Conservation (phyloP, 768 basidiomycete species). For the Butyriboletus loyo region DNA sequence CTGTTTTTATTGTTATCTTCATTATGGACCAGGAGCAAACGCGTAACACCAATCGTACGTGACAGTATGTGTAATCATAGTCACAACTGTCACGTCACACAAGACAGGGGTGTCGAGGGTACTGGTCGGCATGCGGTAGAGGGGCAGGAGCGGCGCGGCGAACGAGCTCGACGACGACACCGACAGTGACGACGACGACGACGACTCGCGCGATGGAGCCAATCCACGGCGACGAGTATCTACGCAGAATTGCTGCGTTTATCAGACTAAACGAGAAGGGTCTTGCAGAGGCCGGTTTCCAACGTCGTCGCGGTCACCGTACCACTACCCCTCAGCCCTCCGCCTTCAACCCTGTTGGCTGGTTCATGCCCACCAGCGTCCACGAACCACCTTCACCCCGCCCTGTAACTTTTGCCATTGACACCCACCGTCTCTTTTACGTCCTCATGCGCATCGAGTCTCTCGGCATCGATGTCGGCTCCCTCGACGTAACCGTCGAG, state of each 20-base stretch:
- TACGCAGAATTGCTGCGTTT: conserved; percentile 66
- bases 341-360: conserved; percentile 58
- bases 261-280: conserved; percentile 69
- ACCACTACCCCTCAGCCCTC: conserved; percentile 34
- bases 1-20: conserved; percentile 95
- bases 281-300: conserved; percentile 63
- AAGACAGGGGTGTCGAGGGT: conserved; percentile 22
- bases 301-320: conserved; percentile 44
- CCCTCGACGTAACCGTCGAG: conserved; percentile 74
- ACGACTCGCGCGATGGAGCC: conserved; percentile 38
- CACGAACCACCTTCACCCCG: conserved; percentile 38
- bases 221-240: conserved; percentile 72
- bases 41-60: conserved; percentile 11
- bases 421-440: conserved; percentile 86
- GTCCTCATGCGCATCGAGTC: conserved; percentile 84
- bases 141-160: conserved; percentile 18
- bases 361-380: conserved; percentile 41
- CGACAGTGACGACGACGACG: conserved; percentile 11
- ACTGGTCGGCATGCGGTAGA: conserved; percentile 17
- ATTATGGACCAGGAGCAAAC: conserved; percentile 43
- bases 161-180: conserved; percentile 5
- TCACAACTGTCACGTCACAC: conserved; percentile 23
- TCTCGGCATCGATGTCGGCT: conserved; percentile 70
- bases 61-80: conserved; percentile 19
- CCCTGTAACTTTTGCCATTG: conserved; percentile 65